A percentile compares a stretch with the other conserved stretches of the same genome.
phyloP scores from a whole-genome alignment of 2,329 filamentous ascomycete species.

The Claviceps sp. region DNA sequence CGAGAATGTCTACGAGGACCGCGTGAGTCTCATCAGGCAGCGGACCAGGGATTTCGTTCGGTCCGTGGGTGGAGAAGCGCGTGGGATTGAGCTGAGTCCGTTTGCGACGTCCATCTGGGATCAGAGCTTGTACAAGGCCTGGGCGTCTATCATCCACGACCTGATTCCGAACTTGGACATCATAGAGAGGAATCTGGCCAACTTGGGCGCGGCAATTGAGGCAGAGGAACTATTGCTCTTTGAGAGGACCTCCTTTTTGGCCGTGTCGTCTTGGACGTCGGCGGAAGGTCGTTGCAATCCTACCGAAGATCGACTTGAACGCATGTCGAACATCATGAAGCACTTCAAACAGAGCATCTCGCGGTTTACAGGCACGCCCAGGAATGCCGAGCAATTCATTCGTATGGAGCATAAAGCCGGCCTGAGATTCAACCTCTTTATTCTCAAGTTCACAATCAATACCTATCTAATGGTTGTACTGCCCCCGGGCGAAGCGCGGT shows the following conservation, averaged over 20 bases:
- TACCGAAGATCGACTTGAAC: conserved; percentile 84
- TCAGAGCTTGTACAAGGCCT: conserved; percentile 93
- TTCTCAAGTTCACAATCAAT: conserved; percentile 91
- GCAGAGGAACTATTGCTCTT: conserved; percentile 91
- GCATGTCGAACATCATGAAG: conserved; percentile 93
- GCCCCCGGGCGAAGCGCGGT: conserved; percentile 79
- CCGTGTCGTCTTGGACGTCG: conserved; percentile 83
- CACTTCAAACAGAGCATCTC: conserved; percentile 83
- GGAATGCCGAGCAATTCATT: conserved; percentile 68
- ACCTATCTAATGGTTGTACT: conserved; percentile 90
- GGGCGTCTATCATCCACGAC: conserved; percentile 96
- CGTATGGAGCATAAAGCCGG: conserved; percentile 70
- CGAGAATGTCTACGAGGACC: conserved; percentile 72
- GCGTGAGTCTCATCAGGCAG: conserved; percentile 61
- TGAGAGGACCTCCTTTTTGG: conserved; percentile 89
- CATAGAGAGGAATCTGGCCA: conserved; percentile 75
- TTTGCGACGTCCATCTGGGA: conserved; percentile 98
- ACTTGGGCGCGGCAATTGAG: conserved; percentile 73
- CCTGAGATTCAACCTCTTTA: conserved; percentile 78
- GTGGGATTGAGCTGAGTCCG: conserved; percentile 56
- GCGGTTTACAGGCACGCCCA: conserved; percentile 67
- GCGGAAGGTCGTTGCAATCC: conserved; percentile 66
- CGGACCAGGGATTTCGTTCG: conserved; percentile 49
- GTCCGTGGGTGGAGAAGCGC: conserved; percentile 19
- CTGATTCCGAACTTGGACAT: conserved; percentile 85